These are phyloP conservation scores for Kodamaea jinghongensis DNA, from an alignment of 805 yeast genomes.

Conservation along the genomic window DNA sequence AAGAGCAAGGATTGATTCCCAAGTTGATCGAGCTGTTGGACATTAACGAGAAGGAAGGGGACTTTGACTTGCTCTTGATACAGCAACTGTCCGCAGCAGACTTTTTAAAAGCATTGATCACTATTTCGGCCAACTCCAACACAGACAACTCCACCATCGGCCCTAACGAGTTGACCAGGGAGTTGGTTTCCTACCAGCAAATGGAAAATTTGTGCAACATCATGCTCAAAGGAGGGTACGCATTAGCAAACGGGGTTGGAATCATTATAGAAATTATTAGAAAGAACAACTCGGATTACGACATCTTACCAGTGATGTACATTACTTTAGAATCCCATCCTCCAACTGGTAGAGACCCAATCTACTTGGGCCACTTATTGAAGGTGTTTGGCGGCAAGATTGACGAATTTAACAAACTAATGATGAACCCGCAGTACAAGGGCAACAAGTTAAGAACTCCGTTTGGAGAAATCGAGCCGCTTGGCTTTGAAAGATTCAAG, in stretches of 20 bases:
- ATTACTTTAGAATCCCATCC: conserved; percentile 46
- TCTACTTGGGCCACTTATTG: conserved; percentile 43
- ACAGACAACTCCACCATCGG: conserved; percentile 47
- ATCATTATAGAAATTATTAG: conserved; percentile 45
- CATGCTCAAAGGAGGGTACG: conserved; percentile 46
- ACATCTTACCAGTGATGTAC: conserved; percentile 43
- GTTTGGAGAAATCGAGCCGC: conserved; percentile 34
- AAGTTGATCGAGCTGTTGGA: conserved; percentile 36
- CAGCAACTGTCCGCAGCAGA: conserved; percentile 45
- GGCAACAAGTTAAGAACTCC: conserved; percentile 21
- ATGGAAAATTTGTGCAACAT: conserved; percentile 36
- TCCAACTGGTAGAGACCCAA: conserved; percentile 48
- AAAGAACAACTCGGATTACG: conserved; percentile 46
- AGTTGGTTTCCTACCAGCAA: conserved; percentile 37
- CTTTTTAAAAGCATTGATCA: conserved; percentile 43
- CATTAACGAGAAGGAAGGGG: conserved; percentile 13
- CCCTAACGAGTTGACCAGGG: conserved; percentile 46
- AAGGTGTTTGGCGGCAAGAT: conserved; percentile 39
- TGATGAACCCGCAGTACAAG: conserved; percentile 22
- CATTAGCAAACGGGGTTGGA: conserved; percentile 49
- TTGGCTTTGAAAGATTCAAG: conserved; percentile 46
- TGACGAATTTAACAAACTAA: conserved; percentile 34
- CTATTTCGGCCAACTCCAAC: conserved; percentile 46
- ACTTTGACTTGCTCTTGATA: conserved; percentile 22
- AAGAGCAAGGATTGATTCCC: conserved; percentile 36